Evolutionary conservation across 2,329 filamentous ascomycete species (phyloP), one percentile per base, ranked within the genome.

Genomic region (Drechslera avenae): DNA sequence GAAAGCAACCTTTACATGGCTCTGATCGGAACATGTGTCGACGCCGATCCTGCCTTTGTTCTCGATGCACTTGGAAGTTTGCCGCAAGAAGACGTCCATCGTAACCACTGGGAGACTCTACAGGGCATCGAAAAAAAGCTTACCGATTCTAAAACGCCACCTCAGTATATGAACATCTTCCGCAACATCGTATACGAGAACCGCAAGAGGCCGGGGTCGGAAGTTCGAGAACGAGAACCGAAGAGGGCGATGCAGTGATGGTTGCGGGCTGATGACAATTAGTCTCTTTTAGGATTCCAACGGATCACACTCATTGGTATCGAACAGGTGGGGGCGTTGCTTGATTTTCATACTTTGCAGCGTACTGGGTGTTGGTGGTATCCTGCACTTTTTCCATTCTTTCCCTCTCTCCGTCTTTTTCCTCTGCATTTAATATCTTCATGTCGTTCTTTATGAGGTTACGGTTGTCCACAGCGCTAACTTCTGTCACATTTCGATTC

Each of bases 1-100:
- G 56, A 71, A 23, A 69, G 62, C 56, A 73, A 74, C 23, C 50
- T 74, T 1, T 72, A 68, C 35, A 55, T 63, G 12, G 62, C 59
- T 30, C 57, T 74, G 17, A 71, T 74, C 12, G 67, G 62, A 14
- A 43, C 52, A 3, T 51, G 55, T 31, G 31, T 33, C 10, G 56
- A 62, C 12, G 49, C 45, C 5, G 48, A 55, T 2, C 47, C 58
- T 1, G 52, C 61, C 5, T 73, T 73, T 35, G 68, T 68, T 3
- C 50, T 73, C n/a, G 62, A 64, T 16, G 60, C 60, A 12, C 62
- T 73, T 4, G 56, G 42, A 18, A 50, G 45, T 4, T 54, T 73
- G 21, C 70, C 67, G 3, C 63, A 66, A 9, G 68, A 71, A 18
- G 62, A 67, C 40, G 53, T 73, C 14, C 53, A 67, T 34, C 62